Percentiles rank a stretch among this genome's conserved stretches.
phyloP scores from a whole-genome alignment of 2,329 filamentous ascomycete genomes.

The Calonectria fujianensis region DNA sequence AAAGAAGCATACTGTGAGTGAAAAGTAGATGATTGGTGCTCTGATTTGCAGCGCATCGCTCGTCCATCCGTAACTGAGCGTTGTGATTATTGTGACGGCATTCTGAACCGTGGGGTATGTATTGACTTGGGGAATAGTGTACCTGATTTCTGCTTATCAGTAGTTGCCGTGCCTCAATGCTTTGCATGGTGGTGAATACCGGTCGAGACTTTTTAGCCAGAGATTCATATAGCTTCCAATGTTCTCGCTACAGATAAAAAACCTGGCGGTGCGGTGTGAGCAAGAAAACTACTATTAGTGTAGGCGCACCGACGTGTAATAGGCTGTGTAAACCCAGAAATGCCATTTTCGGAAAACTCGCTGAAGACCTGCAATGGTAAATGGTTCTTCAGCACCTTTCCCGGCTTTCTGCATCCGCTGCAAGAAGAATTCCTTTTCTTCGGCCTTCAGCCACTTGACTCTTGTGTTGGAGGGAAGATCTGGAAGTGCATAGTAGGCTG shows the following conservation, averaged over 20 bases:
- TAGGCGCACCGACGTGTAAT: not conserved
- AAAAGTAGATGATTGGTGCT: conserved; percentile 21
- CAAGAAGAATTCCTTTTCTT: conserved; percentile 19
- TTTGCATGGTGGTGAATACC: not conserved
- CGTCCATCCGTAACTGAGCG: conserved; percentile 9
- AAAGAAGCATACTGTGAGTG: conserved; percentile 13
- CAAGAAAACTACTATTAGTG: not conserved
- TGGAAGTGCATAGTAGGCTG: conserved; percentile 13
- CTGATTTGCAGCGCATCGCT: conserved; percentile 13
- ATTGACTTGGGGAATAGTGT: not conserved
- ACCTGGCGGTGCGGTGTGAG: not conserved
- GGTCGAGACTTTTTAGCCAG: conserved; percentile 14
- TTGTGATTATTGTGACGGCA: conserved; percentile 13
- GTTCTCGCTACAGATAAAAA: conserved; percentile 16
- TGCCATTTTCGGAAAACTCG: conserved; percentile 1
- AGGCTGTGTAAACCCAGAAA: conserved; percentile 17
- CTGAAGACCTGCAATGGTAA: conserved; percentile 8
- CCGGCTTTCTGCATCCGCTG: conserved; percentile 12
- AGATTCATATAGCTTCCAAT: conserved; percentile 20
- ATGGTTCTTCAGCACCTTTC: not conserved
- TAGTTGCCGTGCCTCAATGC: not conserved
- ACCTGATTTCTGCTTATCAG: not conserved
- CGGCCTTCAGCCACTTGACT: conserved; percentile 14
- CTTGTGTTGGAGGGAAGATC: conserved; percentile 20
- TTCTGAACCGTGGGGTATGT: conserved; percentile 21